Conservation (phyloP, 306 rosid species). For the Prunus mume region DNA sequence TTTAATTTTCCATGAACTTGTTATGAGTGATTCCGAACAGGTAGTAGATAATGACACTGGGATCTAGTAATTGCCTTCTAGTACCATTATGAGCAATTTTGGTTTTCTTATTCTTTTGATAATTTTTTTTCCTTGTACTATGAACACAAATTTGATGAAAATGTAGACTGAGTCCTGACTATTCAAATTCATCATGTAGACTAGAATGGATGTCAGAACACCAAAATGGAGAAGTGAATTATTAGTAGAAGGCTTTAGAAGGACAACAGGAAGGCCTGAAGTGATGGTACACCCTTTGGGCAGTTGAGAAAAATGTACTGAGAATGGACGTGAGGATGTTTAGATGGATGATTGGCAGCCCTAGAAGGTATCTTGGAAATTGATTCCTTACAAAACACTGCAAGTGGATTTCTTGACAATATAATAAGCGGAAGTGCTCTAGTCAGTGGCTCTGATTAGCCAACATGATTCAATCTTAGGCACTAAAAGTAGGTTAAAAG, state of each 20-base stretch:
- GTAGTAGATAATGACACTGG: neutral
- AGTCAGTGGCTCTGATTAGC: neutral
- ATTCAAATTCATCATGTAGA: conserved; percentile 2
- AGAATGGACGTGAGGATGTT: neutral
- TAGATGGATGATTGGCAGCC: neutral
- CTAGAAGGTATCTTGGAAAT: conserved; percentile 3
- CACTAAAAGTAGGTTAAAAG: neutral
- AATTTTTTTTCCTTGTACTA: neutral
- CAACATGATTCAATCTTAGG: neutral
- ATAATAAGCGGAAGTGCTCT: neutral
- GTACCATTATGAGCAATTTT: neutral
- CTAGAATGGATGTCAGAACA: conserved; percentile 4
- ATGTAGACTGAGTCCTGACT: conserved; percentile 1
- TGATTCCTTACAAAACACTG: neutral
- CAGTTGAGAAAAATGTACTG: neutral
- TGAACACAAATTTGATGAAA: neutral
- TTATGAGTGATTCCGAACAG: neutral
- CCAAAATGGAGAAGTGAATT: neutral
- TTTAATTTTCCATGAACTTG: neutral
- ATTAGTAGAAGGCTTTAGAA: conserved; percentile 2
- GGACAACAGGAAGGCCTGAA: neutral
- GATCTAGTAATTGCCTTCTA: neutral
- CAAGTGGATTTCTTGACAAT: neutral
- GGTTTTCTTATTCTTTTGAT: neutral
- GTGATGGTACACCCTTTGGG: neutral